Base-by-base conservation (phyloP, 306 rosid species). In the Vigna angularis region DNA sequence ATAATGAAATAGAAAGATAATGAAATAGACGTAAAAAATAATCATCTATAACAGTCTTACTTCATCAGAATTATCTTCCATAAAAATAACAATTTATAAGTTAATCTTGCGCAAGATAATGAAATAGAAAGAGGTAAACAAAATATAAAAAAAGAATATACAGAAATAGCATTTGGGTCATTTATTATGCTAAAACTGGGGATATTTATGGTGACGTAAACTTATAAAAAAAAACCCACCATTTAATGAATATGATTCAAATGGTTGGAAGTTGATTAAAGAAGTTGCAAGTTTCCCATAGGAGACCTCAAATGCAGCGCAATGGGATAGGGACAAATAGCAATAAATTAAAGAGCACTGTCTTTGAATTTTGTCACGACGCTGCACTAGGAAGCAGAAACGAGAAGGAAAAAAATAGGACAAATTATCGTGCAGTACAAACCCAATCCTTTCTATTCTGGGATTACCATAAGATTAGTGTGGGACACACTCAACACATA, bases 331-430 rank as follows among this genome's bases (percentile, higher is more conserved):
- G 82, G 78, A 79, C 77, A 74, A 85, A 76, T 9, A 16, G 77
- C 66, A 82, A 79, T 77, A 70, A 87, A 79, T 85, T 34, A 61
- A 75, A 77, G 72, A 78, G 63, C 17, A 66, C 65, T 83, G 86
- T 67, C 81, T 76, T 64, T 52, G 70, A 77, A 66, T 73, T 87
- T 85, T 89, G 89, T 85, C 91, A 70, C 77, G 38, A 85, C 50
- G 70, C 64, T 81, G 82, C 82, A 51, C 56, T 12, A 2, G 58
- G 58, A 40, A n/a, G 36, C 32, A 47, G 22, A 62, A 79, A 79
- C 78, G 56, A 71, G 73, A 49, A 69, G 12, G 34, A 14, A 58
- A 45, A 67, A 71, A 70, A 69, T 68, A 78, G 40, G 83, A 71
- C 83, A 79, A 79, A 71, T 15, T 12, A 36, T 22, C 2, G 57